Base-by-base conservation (phyloP, 2,329 filamentous ascomycete species). In the Trichoderma gracile region DNA sequence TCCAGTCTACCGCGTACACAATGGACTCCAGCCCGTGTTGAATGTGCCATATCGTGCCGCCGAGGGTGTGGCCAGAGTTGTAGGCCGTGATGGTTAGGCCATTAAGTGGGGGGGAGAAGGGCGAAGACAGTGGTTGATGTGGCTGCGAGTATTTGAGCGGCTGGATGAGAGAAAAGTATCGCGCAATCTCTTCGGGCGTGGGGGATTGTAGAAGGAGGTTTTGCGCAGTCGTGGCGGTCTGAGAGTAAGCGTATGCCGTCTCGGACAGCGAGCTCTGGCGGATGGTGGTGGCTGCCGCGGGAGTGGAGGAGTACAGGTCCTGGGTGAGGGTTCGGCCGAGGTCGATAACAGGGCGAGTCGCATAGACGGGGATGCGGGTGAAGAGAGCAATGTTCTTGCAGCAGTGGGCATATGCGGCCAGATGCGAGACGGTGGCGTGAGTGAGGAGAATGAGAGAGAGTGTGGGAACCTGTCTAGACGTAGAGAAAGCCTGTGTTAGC, bases 21-120 rank as follows among this genome's bases (percentile, higher is more conserved):
- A 99, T 94, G 0, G 93, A 97, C 76, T 99, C 95, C 73, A 97
- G 84, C 0, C 93, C 93, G 79, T 98, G 93, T 72, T 98, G 94
- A 68, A 99, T 93, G 73, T 98, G 94, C 95, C 95, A 99, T 80
- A 99, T 97, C 25, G 95, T 98, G 63, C 95, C 95, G 75, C 95
- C 95, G 0, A 98, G 85, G 0, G 94, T 97, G 74, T 97, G 94
- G 68, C 95, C 95, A 8, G 95, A 93, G 77, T 96, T 96, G 79
- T 98, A 98, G 0, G 95, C 95, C 0, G 95, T 99, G 69, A 99
- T 91, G 2, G 92, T 97, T 19, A 99, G 85, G 5, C 93, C 93
- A 70, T 95, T 93, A 17, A 97, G 82, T 1, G 94, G 90, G 4
- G 93, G 92, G 2, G 93, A 96, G 73, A 93, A 96, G 0, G 93